Evolutionary conservation across 352 stramenopile genomes (phyloP).

Genomic region (Pythium phragmitis): DNA sequence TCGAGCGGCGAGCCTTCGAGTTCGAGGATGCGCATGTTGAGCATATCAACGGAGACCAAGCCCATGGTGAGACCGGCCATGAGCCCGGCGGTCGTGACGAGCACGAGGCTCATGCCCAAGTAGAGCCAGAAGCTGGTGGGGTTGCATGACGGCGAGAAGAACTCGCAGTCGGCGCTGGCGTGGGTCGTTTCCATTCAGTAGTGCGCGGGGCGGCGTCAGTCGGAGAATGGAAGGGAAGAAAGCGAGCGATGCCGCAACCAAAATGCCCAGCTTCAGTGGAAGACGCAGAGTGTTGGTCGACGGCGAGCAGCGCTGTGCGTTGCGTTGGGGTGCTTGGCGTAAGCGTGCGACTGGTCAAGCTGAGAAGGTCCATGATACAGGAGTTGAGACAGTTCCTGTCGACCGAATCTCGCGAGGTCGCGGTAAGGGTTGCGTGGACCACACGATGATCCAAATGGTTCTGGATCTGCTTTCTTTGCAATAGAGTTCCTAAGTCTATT

Average conservation of each 20-base stretch:
- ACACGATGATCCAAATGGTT: neutral
- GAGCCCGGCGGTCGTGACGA: slow-evolving; percentile 55
- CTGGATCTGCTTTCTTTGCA: neutral
- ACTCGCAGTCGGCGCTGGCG: slow-evolving; percentile 36
- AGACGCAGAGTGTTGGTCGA: neutral
- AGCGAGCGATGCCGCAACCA: too few species aligned
- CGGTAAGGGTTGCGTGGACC: neutral
- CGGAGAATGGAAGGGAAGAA: neutral
- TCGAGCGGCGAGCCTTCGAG: slow-evolving; percentile 69
- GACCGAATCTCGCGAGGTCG: neutral
- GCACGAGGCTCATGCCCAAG: slow-evolving; percentile 39
- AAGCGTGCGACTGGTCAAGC: neutral
- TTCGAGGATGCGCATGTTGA: slow-evolving; percentile 79
- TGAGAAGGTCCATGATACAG: neutral
- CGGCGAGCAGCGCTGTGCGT: neutral
- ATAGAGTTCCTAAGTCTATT: neutral
- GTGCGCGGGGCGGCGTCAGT: neutral
- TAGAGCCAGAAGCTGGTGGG: slow-evolving; percentile 58
- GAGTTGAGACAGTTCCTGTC: neutral
- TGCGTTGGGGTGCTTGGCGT: neutral
- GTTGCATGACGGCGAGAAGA: slow-evolving; percentile 65
- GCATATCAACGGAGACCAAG: slow-evolving; percentile 74
- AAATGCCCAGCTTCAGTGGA: neutral
- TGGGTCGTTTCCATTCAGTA: neutral
- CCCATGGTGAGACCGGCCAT: slow-evolving; percentile 82